Base-by-base conservation (phyloP, 208 protist genomes). In the Leishmania arabica region DNA sequence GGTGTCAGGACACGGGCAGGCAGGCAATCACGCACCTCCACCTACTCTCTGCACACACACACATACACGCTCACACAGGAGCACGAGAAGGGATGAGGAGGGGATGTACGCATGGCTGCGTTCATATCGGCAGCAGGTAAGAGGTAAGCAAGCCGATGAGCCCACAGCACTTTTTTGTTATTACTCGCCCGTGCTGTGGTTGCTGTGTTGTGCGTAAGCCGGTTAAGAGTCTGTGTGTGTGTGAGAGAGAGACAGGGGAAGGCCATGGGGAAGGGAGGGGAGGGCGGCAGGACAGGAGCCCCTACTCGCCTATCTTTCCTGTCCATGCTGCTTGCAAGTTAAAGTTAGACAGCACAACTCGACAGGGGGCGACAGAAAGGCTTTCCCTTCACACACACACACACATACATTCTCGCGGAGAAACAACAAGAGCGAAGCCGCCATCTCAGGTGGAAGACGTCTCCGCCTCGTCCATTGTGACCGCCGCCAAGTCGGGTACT, bases 401-500 rank as follows among this genome's bases (percentile, higher is more conserved):
- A 21, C 6, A 27, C 31, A 66, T n/a, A 40, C 65, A 11, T 49
- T 13, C 37, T n/a, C 19, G n/a, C 19, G 4, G 9, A 37, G 24
- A 13, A 17, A 31, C 17, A 19, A 72, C 37, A 70, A 70, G 42
- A 72, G 8, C 0, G 9, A 51, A 27, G 68, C 42, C 7, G 11
- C 11, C 42, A 53, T 19, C 40, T 42, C 45, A 45, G n/a, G 53
- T 31, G 31, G 65, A 27, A 34, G 78, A 75, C 34, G 58, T 34
- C 68, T 56, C 45, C n/a, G 71, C 19, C 1, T 11, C 45, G 6
- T 45, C 53, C 5, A 15, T 42, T 15, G 70, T 19, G 31, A 71
- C 0, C 9, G 31, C 49, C 17, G 74, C 37, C 34, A 87, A n/a
- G 79, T 84, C 72, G 27, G 76, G 53, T 51, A 95, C 21, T 13